Percentiles rank a stretch among this genome's conserved stretches.
Evolutionary conservation across 139 green algal species (phyloP).

Genomic region (Micractinium sp.): DNA sequence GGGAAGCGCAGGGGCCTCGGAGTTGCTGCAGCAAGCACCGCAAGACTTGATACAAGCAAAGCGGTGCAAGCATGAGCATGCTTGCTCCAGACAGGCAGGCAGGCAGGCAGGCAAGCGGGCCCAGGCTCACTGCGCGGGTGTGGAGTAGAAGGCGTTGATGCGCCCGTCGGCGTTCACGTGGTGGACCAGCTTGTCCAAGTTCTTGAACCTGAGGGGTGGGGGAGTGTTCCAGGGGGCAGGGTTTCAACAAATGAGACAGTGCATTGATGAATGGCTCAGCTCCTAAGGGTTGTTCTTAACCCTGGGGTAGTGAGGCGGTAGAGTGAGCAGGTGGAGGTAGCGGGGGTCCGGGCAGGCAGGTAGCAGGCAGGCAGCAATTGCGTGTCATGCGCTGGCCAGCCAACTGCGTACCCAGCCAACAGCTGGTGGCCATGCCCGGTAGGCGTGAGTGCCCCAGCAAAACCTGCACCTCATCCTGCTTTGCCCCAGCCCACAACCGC

Average conservation of each 20-base stretch:
- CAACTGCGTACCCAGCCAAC: too few relatives aligned
- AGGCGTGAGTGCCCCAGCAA: neutral
- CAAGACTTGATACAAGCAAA: neutral
- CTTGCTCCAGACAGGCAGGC: neutral
- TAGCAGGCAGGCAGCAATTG: neutral
- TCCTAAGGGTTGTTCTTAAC: neutral
- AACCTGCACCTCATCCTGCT: neutral
- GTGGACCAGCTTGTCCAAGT: constrained; percentile 86
- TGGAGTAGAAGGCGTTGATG: constrained; percentile 90
- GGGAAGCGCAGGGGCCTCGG: neutral
- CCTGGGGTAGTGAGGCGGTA: neutral
- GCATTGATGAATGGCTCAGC: neutral
- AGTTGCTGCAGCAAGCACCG: neutral
- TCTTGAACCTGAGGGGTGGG: constrained; percentile 67
- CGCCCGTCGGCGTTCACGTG: constrained; percentile 74
- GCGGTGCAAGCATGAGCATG: neutral
- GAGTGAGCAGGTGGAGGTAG: neutral
- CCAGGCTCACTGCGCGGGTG: constrained; percentile 50
- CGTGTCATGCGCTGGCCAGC: too few relatives aligned
- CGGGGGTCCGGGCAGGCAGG: neutral
- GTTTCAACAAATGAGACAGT: neutral
- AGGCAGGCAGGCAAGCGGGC: neutral
- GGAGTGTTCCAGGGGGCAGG: neutral
- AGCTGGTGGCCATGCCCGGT: neutral
- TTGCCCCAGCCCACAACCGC: neutral